Evolutionary conservation across 2,329 filamentous ascomycete genomes (phyloP), one percentile per base, ranked within the genome.

Genomic region (Ceratocystis eucalypticola): DNA sequence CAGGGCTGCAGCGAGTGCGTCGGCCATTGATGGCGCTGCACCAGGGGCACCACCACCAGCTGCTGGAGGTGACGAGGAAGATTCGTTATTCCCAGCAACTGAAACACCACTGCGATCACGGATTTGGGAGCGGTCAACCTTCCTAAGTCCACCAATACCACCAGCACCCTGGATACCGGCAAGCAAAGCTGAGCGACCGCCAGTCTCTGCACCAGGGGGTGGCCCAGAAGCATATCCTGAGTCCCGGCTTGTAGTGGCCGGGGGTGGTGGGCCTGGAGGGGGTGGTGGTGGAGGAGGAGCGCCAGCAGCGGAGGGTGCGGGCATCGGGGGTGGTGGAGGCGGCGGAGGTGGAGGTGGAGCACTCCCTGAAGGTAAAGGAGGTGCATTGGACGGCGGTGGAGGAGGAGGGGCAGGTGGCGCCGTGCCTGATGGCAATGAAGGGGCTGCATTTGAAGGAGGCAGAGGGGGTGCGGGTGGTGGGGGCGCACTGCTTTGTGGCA

Each of bases 1-100:
- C 71, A 92, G 76, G 67, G 88, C 88, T 68, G 85, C 87, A 68
- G 89, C 89, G 71, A 96, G 77, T 61, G 91, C 92, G 77, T 88
- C 90, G 25, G 91, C 90, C 82, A 96, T 84, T 45, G 84, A 86
- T 66, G 85, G 84, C 10, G 83, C 82, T 20, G 79, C 81, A 55
- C 81, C 81, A 50, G 79, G 73, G n/a, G 78, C 75, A 20, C 79
- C 73, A 20, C 80, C 80, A 55, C 80, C 74, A 28, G 81, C 81
- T 59, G 82, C 77, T 7, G 83, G 77, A 66, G 83, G 77, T 67
- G 80, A 71, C 48, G 81, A 78, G 4, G 79, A 80, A 62, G 79
- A 79, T 70, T 82, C 80, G 28, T 71, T 70, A 53, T 74, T 70
- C 53, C 74, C 74, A 10, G 84, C 85, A 55, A 90, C 83, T 44